These are phyloP conservation scores for Amphibolis antarctica DNA, from an alignment of 106 monocot genomes.

Conservation along the genomic window DNA sequence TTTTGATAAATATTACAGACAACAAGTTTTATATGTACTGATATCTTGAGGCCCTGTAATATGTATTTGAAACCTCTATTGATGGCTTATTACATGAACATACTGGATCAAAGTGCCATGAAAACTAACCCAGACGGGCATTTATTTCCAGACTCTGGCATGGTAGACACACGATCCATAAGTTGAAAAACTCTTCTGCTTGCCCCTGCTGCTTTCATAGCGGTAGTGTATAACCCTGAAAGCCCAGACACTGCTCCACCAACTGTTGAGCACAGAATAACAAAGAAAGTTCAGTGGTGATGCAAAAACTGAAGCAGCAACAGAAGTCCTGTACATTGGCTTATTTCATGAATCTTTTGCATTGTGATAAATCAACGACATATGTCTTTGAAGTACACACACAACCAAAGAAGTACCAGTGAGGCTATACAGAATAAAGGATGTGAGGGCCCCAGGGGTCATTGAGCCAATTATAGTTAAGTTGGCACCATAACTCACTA, in stretches of 20 bases:
- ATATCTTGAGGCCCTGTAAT: neutral
- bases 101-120: neutral
- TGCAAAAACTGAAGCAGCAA: no score
- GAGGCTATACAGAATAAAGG: slow-evolving; percentile 98
- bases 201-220: slow-evolving; percentile 98
- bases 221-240: slow-evolving; percentile 88
- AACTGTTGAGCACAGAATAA: slow-evolving; percentile 34
- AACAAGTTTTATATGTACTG: no score
- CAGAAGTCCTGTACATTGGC: no score
- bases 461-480: slow-evolving; percentile 83
- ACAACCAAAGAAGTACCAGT: slow-evolving; percentile 35
- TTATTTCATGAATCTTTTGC: no score
- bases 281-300: neutral
- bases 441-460: slow-evolving; percentile 87
- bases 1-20: no score
- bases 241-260: slow-evolving; percentile 68
- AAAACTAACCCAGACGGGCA: slow-evolving; percentile 47
- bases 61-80: neutral
- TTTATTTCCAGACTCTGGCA: slow-evolving; percentile 71
- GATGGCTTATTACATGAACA: neutral
- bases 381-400: no score
- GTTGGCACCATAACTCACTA: slow-evolving; percentile 86
- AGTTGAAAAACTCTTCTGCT: slow-evolving; percentile 98
- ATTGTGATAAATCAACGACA: no score
- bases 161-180: slow-evolving; percentile 71